Conservation (phyloP, 345 rosid species). For the Pistacia atlantica region DNA sequence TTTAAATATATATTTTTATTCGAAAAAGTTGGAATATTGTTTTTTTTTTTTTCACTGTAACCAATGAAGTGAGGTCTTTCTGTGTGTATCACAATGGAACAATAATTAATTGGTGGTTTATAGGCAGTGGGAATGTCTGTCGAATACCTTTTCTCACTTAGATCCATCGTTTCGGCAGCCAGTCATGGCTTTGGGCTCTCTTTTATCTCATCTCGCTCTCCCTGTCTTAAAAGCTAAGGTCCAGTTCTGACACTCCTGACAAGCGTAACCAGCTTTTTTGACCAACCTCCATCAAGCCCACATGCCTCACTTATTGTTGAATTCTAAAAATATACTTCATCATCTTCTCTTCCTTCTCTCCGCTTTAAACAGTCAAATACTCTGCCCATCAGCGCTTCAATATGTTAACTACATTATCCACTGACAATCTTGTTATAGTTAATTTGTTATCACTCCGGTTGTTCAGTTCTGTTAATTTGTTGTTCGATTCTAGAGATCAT, state of each 20-base stretch:
- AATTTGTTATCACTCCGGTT: neutral
- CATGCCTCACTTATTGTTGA: conserved; percentile 8
- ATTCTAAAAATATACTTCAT: neutral
- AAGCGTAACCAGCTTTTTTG: conserved; percentile 29
- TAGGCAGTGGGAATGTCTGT: conserved; percentile 4
- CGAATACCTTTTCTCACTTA: neutral
- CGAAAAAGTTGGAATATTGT: too few relatives aligned
- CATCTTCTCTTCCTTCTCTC: neutral
- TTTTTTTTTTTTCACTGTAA: neutral
- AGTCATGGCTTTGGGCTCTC: neutral
- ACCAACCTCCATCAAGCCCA: conserved; percentile 11
- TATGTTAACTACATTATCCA: conserved; percentile 6
- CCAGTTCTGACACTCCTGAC: conserved; percentile 23
- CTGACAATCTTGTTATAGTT: neutral
- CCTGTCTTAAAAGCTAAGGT: neutral
- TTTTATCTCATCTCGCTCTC: conserved; percentile 1
- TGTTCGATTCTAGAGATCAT: neutral
- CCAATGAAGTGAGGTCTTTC: neutral
- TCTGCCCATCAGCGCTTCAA: conserved; percentile 18
- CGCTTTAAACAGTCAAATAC: conserved; percentile 28
- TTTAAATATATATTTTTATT: too few relatives aligned
- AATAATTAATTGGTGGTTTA: neutral
- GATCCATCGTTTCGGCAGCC: neutral
- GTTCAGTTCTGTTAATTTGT: neutral
- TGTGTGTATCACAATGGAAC: neutral